Evolutionary conservation across 352 stramenopile species (phyloP), one percentile per base, ranked within the genome.

Genomic region (Aphanomyces stellatus): DNA sequence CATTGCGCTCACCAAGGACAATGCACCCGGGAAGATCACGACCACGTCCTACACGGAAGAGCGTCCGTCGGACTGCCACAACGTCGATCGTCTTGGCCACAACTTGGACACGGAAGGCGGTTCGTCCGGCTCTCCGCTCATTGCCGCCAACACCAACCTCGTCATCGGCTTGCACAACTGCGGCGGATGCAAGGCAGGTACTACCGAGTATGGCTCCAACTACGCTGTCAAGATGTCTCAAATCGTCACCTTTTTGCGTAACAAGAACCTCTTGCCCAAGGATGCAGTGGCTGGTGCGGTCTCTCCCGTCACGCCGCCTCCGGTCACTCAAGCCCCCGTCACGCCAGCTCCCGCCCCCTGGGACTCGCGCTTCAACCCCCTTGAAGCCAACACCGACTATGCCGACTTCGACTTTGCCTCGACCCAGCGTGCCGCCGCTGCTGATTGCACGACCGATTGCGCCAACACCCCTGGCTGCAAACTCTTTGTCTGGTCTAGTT

Each of bases 171-270:
- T 90, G 17, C 78, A 90, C 67, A 81, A 87, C 62, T 90, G 81
- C 60, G 81, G 81, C 2, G 82, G 84, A 1, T 93, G 84, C 33
- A 80, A 78, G n/a, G 41, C 27, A 0, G 34, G 10, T 19, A 53
- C 46, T 10, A 28, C 46, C 19, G 46, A 22, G 19, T 53, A 59
- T 35, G 53, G 53, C 31, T 4, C 25, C 3, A 93, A 93, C 60
- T 87, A 79, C 4, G 81, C 80, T 10, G 80, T 93, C 62, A 91
- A 90, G 71, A 82, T 69, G 41, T 71, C 88, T 57, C 79, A 85
- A 49, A 78, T 93, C 51, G 56, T 89, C 7, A 70, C 71, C 19
- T 73, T 89, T 42, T 69, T 93, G 63, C 78, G 62, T 11, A 25
- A 55, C 1, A 69, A 69, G 19, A 76, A 77, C 51, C 62, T 88